Evolutionary conservation across 169 alveolate species (phyloP), one percentile per base, ranked within the genome.

Genomic region (Amoebophrya sp.): DNA sequence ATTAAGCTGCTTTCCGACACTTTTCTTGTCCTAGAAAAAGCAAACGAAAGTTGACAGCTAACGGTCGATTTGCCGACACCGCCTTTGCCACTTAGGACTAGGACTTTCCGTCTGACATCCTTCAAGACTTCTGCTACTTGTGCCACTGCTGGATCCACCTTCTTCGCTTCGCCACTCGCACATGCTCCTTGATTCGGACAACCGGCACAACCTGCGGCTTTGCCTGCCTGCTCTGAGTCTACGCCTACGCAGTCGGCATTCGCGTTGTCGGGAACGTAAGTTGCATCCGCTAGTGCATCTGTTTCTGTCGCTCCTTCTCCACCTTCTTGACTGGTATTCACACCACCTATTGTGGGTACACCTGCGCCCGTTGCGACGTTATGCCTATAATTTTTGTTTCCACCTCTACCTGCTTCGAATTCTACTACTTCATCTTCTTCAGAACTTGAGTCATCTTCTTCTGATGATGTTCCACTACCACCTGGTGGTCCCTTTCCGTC

Each of bases 1-100:
- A 3, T 29, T 77, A 33, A 3, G 18, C 89, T 77, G 36, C n/a
- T 77, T 0, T 91, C 92, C 53, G 89, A 92, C n/a, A 65, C 94
- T 91, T 78, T 92, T 83, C 91, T 89, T 1, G 92, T 90, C 36
- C 90, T 92, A 0, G 94, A 41, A 89, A 92, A 92, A 0, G 92
- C 94, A 65, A 93, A 93, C 41, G 94, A 90, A 39, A 99, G 93
- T 96, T 99, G 99, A 0, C 99, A 96, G 77, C 99, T 96, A 41
- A 98, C 96, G 0, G 99, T 98, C 90, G 99, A 97, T 94, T 99
- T 99, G 24, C 99, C 99, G n/a, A 99, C 99, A 3, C 99, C 99
- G n/a, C 99, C 99, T 94, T 99, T 99, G 39, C 89, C 89, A 1
- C 39, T 26, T 0, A 98, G 94, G 0, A 98, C 96, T 40, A 98